These are phyloP conservation scores for Apiospora phragmitis DNA, from an alignment of 2,329 filamentous ascomycete genomes.

Conservation along the genomic window DNA sequence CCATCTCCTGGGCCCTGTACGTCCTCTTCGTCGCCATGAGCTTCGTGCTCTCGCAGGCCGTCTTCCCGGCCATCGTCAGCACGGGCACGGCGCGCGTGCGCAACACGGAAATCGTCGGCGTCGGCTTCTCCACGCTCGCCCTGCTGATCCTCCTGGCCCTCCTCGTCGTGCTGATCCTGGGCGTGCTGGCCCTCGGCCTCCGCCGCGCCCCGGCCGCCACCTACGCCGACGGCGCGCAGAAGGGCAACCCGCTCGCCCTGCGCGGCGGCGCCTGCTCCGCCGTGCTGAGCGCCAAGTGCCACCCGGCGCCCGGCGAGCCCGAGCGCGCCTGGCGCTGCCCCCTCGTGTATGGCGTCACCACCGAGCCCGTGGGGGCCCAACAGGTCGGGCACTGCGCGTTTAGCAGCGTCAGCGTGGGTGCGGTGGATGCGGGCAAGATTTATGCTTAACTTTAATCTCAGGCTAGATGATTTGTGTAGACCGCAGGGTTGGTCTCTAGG, in stretches of 20 bases:
- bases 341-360: slow-evolving; percentile 49
- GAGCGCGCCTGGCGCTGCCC: slow-evolving; percentile 34
- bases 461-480: background rate
- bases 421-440: slow-evolving; percentile 35
- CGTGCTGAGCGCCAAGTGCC: slow-evolving; percentile 51
- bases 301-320: slow-evolving; percentile 33
- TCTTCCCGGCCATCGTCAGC: slow-evolving; percentile 36
- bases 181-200: slow-evolving; percentile 40
- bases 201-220: slow-evolving; percentile 39
- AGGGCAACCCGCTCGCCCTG: slow-evolving; percentile 51
- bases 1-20: slow-evolving; percentile 45
- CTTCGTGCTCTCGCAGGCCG: slow-evolving; percentile 47
- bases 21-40: slow-evolving; percentile 43
- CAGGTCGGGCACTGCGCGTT: slow-evolving; percentile 46
- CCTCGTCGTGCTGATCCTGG: slow-evolving; percentile 35
- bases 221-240: slow-evolving; percentile 32
- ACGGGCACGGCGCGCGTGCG: slow-evolving; percentile 11
- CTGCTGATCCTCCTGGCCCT: slow-evolving; percentile 43
- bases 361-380: slow-evolving; percentile 35
- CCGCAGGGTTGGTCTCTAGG: background rate
- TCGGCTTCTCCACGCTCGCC: slow-evolving; percentile 45
- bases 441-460: slow-evolving; percentile 34
- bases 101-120: slow-evolving; percentile 25
- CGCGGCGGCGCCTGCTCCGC: slow-evolving; percentile 51
- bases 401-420: slow-evolving; percentile 35